Conservation (phyloP, 495 filamentous ascomycete genomes). For the Neurospora sp. region DNA sequence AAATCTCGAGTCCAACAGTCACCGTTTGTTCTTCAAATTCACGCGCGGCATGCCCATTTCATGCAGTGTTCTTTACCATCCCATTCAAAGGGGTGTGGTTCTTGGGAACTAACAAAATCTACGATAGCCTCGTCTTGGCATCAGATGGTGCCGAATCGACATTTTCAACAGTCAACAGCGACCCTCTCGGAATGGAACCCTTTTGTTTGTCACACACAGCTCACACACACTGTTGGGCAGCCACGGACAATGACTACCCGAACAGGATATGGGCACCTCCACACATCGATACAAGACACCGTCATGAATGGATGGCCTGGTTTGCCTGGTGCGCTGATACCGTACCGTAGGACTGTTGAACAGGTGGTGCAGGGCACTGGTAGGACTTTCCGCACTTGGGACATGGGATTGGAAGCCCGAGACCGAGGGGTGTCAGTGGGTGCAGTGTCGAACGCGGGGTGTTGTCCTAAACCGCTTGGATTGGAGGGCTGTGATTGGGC, state of each 20-base stretch:
- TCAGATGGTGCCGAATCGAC: not conserved
- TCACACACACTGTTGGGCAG: not conserved
- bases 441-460: not conserved
- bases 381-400: not conserved
- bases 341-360: not conserved
- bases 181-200: not conserved
- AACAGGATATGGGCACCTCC: not conserved
- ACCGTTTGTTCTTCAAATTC: not conserved
- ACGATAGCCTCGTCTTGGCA: not conserved
- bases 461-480: not conserved
- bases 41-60: not conserved
- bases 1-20: not conserved
- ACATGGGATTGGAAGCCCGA: not conserved
- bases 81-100: not conserved
- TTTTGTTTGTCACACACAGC: not conserved
- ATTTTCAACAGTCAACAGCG: not conserved
- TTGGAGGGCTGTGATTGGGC: not conserved
- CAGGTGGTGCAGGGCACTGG: not conserved
- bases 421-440: not conserved
- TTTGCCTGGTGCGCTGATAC: not conserved
- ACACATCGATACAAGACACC: not conserved
- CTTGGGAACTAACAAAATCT: not conserved
- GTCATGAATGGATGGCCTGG: not conserved
- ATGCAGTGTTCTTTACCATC: not conserved
- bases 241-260: not conserved